phyloP scores from a whole-genome alignment of 2,329 filamentous ascomycete genomes.

The Xylariaceae sp. region DNA sequence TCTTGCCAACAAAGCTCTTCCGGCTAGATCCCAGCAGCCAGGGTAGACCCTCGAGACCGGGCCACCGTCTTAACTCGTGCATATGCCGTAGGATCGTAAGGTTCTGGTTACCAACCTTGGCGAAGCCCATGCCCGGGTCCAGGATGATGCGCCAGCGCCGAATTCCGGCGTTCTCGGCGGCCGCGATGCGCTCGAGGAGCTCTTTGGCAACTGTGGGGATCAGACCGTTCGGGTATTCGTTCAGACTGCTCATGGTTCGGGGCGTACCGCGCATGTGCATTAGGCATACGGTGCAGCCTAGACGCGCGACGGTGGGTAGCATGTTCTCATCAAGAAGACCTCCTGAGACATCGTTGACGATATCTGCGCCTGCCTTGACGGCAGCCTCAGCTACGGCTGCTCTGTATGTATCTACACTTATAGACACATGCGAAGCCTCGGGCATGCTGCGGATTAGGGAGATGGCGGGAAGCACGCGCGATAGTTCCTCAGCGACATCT shows the following conservation, averaged over 20 bases:
- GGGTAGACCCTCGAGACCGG: conserved; percentile 63
- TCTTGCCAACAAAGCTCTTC: conserved; percentile 79
- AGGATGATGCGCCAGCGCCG: conserved; percentile 91
- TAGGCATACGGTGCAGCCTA: conserved; percentile 73
- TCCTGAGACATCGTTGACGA: conserved; percentile 91
- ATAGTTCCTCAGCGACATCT: conserved; percentile 65
- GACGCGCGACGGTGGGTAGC: conserved; percentile 70
- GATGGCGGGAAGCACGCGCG: conserved; percentile 76
- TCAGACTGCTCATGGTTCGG: conserved; percentile 68
- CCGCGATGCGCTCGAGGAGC: conserved; percentile 62
- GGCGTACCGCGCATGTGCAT: conserved; percentile 95
- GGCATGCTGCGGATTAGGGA: conserved; percentile 63
- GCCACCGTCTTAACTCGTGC: conserved; percentile 57
- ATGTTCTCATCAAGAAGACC: conserved; percentile 74
- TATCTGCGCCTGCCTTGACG: conserved; percentile 73
- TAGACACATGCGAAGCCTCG: conserved; percentile 57
- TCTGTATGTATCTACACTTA: conserved; percentile 92
- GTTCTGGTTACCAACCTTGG: conserved; percentile 78
- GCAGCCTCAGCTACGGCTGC: conserved; percentile 74
- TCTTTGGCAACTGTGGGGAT: conserved; percentile 50
- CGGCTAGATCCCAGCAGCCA: conserved; percentile 88
- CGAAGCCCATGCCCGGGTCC: conserved; percentile 91
- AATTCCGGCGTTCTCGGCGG: conserved; percentile 74
- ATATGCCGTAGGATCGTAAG: conserved; percentile 69
- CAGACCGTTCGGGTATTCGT: conserved; percentile 53